phyloP scores from a whole-genome alignment of 2,329 filamentous ascomycete species.

The Alternaria dauci region DNA sequence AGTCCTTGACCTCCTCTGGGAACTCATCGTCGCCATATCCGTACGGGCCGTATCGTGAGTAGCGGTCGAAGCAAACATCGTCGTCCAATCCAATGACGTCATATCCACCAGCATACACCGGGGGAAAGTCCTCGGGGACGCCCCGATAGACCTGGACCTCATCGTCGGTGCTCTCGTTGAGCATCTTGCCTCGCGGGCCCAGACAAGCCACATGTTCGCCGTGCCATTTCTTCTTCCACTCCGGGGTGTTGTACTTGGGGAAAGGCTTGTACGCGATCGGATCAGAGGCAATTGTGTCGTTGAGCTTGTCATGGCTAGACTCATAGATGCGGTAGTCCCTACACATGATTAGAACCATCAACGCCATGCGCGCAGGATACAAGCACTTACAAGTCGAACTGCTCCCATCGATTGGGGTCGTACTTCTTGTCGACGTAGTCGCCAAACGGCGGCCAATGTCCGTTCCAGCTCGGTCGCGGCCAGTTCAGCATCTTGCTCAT shows the following conservation, averaged over 20 bases:
- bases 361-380: neutral
- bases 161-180: constrained; percentile 67
- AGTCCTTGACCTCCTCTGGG: constrained; percentile 56
- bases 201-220: constrained; percentile 70
- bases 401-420: constrained; percentile 60
- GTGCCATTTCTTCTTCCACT: constrained; percentile 66
- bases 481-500: constrained; percentile 55
- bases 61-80: constrained; percentile 72
- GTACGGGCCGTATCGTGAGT: constrained; percentile 63
- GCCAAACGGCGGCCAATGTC: constrained; percentile 57
- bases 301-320: constrained; percentile 45
- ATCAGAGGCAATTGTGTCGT: constrained; percentile 32
- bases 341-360: constrained; percentile 10
- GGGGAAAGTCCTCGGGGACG: constrained; percentile 57
- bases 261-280: constrained; percentile 74
- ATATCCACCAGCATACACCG: constrained; percentile 49
- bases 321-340: constrained; percentile 53
- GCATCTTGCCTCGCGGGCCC: constrained; percentile 62
- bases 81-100: constrained; percentile 50
- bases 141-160: constrained; percentile 69
- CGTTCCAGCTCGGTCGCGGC: constrained; percentile 48
- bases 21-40: constrained; percentile 64
- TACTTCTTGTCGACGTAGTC: constrained; percentile 55
- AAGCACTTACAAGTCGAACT: constrained; percentile 48
- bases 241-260: constrained; percentile 70